phyloP scores from a whole-genome alignment of 805 yeast genomes.

The Zygoascus biomembranicola region DNA sequence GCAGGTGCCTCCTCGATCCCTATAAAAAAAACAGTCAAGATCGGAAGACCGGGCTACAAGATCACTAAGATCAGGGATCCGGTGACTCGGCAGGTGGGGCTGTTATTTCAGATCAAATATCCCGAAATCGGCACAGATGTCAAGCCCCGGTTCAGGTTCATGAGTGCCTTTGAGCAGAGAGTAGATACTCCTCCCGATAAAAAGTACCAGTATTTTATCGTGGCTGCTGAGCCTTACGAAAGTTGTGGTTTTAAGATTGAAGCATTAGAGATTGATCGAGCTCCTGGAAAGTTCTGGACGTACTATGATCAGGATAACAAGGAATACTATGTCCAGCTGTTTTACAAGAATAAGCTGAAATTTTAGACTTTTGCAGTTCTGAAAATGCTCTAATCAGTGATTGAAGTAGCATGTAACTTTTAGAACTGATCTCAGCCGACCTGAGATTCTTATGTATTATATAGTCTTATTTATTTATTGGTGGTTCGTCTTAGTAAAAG shows the following conservation, averaged over 20 bases:
- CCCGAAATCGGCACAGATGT: slow-evolving; percentile 39
- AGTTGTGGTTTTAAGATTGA: slow-evolving; percentile 73
- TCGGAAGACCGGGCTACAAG: slow-evolving; percentile 68
- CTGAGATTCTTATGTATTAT: no score
- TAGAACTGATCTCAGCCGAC: no score
- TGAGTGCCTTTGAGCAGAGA: slow-evolving; percentile 67
- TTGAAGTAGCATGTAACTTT: no score
- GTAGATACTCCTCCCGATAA: slow-evolving; percentile 37
- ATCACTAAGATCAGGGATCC: slow-evolving; percentile 64
- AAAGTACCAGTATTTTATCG: slow-evolving; percentile 59
- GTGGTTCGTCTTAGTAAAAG: no score
- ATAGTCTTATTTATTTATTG: no score
- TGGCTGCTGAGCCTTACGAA: slow-evolving; percentile 89
- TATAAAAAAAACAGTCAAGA: slow-evolving; percentile 46
- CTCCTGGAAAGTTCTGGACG: slow-evolving; percentile 44
- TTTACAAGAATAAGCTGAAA: slow-evolving; percentile 31
- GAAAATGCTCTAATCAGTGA: no score
- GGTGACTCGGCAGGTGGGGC: slow-evolving; percentile 49
- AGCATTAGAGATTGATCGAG: slow-evolving; percentile 39
- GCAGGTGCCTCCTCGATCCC: slow-evolving; percentile 29
- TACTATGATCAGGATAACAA: slow-evolving; percentile 65
- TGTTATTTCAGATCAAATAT: slow-evolving; percentile 52
- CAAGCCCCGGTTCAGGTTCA: slow-evolving; percentile 61
- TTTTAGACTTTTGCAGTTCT: not conserved
- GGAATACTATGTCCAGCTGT: slow-evolving; percentile 63